Base-by-base conservation (phyloP, 2,329 filamentous ascomycete species). In the Davidsoniella neocaledoniae region DNA sequence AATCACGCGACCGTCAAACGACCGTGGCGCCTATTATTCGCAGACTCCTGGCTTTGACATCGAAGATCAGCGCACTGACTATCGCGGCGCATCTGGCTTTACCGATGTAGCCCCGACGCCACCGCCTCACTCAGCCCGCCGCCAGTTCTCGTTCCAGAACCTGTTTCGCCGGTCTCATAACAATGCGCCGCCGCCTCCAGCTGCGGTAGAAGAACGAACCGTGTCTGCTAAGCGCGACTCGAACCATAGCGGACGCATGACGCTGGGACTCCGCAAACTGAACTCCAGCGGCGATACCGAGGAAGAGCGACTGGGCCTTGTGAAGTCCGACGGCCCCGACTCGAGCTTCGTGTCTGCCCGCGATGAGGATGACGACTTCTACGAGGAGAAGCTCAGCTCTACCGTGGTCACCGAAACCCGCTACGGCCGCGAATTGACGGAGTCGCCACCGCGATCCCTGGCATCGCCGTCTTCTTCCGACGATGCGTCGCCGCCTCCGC, bases 111-210 rank as follows among this genome's bases (percentile, higher is more conserved):
- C 12, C 8, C 80, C 81, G 0, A 72, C 75, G 3, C 79, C 80
- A 1, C 79, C 79, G 4, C 77, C 72, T 3, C 76, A 73, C 49
- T 68, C 68, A 26, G 76, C 82, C 9, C 75, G 70, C 56, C 75
- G 90, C 53, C 86, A 94, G 60, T 98, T 96, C 66, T 93, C 85
- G 16, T 96, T 96, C 70, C 82, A 88, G 56, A 86, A 83, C 56
- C 78, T 94, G 48, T 91, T 95, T 63, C 58, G 61, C 49, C 62
- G 61, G 36, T 59, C 59, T 17, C 55, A 58, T 33, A 19, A 45
- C 43, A 29, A 29, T 16, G 14, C 25, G 12, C 53, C 73, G 79
- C 46, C 66, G 71, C 56, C 69, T 69, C 56, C 55, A 58, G 45
- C 48, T 56, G 56, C 45, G 53, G 59, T 54, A 60, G 46, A 52